A percentile compares a stretch with the other conserved stretches of the same genome.
Evolutionary conservation across 345 rosid genomes (phyloP).

Genomic region (Citrus sinensis): DVS_A1.0 CM039165.1:21569001-21569500

Average conservation of each 20-base stretch:
- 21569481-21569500: not conserved
- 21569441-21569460: not conserved
- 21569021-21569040: not conserved
- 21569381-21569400: not conserved
- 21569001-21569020: not conserved
- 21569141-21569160: slow-evolving; percentile 64
- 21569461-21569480: not conserved
- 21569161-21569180: slow-evolving; percentile 84
- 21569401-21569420: not conserved
- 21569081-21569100: not conserved
- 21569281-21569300: slow-evolving; percentile 78
- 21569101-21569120: slow-evolving; percentile 39
- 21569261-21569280: slow-evolving; percentile 94
- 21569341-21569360: not conserved
- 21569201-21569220: slow-evolving; percentile 46
- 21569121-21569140: slow-evolving; percentile 70
- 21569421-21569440: not conserved
- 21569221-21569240: slow-evolving; percentile 47
- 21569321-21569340: not conserved
- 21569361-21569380: not conserved
- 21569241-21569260: slow-evolving; percentile 63
- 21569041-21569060: not conserved
- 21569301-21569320: not conserved
- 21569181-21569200: slow-evolving; percentile 55
- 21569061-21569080: not conserved